Base-by-base conservation (phyloP, 148 eudicot genomes). In the Salicornia ramosissima region DNA sequence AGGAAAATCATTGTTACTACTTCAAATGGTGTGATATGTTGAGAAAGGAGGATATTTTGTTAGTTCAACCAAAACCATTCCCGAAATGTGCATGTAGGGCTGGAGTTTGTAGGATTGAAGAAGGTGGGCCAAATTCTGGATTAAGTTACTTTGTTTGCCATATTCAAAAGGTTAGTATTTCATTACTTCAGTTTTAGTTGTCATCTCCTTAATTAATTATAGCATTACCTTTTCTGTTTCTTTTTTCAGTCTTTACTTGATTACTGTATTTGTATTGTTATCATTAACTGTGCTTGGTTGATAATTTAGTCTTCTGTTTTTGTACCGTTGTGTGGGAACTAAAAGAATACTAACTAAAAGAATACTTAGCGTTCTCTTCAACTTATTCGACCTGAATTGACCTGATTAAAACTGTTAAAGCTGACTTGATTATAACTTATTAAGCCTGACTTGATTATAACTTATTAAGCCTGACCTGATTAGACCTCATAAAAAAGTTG, bases 1-100 rank as follows among this genome's bases (percentile, higher is more conserved):
- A 72, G 77, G 71, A 64, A 33, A 53, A 68, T 19, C 1, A 67
- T 53, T 78, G 77, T 43, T 13, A n/a, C 10, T 69, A 53, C 51
- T 78, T 73, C 26, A 34, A 47, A 15, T 78, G 73, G 74, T 78
- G 81, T 69, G 74, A 68, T 51, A 1, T 16, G 33, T 33, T 73
- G 22, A 60, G 36, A 18, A 10, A 8, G 4, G 64, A 65, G 19
- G 74, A 60, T 11, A 59, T 69, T 1, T 2, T 28, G 55, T 22
- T 9, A 18, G 53, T 51, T 47, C 63, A 26, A 43, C 81, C 81
- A 2, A 47, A 64, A 33, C 10, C 16, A 14, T 73, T 42, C 19
- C 81, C 81, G 13, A 29, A 40, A 5, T 77, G 80, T 22, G 39
- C 14, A 11, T 73, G 77, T 64, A 62, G 74, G 33, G 77, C 80